Conservation (phyloP, 202 grass and related monocot species). For the Panicum virgatum region DNA sequence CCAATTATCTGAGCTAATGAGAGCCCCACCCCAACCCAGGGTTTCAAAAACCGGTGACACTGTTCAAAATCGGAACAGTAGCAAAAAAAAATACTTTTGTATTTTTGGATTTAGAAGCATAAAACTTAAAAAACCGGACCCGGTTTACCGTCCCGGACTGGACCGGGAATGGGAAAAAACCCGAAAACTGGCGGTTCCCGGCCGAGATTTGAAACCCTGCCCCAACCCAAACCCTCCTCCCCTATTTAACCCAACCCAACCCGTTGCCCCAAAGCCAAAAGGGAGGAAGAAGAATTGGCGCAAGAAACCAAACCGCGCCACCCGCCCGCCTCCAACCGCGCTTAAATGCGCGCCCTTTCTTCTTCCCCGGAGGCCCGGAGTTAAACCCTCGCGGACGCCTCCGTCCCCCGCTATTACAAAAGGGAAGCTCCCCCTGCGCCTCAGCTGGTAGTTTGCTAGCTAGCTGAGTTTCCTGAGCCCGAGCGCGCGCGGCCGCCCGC, state of each 20-base stretch:
- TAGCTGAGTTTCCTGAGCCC: background rate
- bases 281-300: background rate
- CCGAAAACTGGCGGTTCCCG: no score
- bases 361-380: background rate
- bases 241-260: conserved; percentile 50
- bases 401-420: conserved; percentile 46
- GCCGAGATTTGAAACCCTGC: no score
- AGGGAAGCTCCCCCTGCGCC: background rate
- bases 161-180: no score
- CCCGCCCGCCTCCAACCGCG: conserved; percentile 47
- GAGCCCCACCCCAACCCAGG: no score
- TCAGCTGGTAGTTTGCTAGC: background rate
- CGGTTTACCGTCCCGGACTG: no score
- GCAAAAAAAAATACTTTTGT: no score
- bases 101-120: no score
- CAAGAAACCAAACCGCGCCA: background rate
- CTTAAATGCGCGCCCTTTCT: conserved; percentile 55
- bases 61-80: no score
- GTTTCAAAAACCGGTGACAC: no score
- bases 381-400: conserved; percentile 23
- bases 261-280: no score
- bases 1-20: background rate
- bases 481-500: background rate
- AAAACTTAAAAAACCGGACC: no score
- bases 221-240: background rate